These are phyloP conservation scores for Cryptococcus sp. DNA, from an alignment of 1,284 basidiomycete species.

Conservation along the genomic window DNA sequence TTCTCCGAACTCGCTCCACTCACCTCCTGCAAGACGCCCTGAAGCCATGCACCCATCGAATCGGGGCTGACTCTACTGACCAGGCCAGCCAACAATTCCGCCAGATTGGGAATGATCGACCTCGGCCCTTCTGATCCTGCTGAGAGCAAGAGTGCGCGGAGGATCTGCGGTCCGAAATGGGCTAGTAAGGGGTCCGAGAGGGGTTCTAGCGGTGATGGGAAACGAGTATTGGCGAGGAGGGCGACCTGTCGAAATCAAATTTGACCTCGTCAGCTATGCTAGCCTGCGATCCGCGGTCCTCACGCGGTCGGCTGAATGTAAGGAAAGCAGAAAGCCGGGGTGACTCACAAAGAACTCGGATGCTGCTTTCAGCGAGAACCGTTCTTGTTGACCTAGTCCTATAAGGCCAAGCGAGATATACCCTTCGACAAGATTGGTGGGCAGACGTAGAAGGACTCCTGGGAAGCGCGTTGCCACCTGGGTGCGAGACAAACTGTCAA, in stretches of 20 bases:
- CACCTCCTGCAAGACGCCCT: slow-evolving; percentile 69
- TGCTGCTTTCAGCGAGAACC: slow-evolving; percentile 80
- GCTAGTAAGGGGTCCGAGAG: slow-evolving; percentile 56
- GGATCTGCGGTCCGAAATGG: slow-evolving; percentile 67
- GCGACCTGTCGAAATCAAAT: slow-evolving; percentile 37
- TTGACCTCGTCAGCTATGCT: background rate
- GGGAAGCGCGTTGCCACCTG: slow-evolving; percentile 76
- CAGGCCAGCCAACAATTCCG: slow-evolving; percentile 72
- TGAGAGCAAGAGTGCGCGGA: slow-evolving; percentile 70
- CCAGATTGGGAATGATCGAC: slow-evolving; percentile 77
- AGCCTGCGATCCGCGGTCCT: no score
- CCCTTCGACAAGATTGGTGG: slow-evolving; percentile 66
- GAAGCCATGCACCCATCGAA: slow-evolving; percentile 68
- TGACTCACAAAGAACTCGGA: slow-evolving; percentile 73
- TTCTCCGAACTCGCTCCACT: slow-evolving; percentile 51
- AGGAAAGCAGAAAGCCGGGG: background rate
- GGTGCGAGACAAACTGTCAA: background rate
- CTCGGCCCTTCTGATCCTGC: slow-evolving; percentile 79
- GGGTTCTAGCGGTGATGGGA: slow-evolving; percentile 46
- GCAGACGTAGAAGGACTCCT: slow-evolving; percentile 67
- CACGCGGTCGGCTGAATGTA: background rate
- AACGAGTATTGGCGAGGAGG: slow-evolving; percentile 50
- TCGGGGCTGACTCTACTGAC: slow-evolving; percentile 60
- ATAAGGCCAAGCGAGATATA: slow-evolving; percentile 71
- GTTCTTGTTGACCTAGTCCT: slow-evolving; percentile 74